Base-by-base conservation (phyloP, 768 basidiomycete species). In the Termitomyces sp. region DNA sequence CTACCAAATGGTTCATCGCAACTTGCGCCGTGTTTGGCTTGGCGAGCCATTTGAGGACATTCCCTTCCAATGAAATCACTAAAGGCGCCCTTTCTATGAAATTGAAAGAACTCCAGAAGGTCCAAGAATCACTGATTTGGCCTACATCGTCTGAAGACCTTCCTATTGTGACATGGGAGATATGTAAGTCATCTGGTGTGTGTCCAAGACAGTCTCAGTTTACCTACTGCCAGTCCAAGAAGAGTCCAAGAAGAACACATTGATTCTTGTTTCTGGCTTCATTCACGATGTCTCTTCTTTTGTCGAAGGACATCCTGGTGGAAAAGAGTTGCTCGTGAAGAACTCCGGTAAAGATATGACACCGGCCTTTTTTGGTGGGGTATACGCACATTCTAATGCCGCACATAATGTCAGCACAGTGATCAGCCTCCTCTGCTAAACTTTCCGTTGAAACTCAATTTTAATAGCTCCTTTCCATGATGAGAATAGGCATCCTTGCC, bases 1-100 rank as follows among this genome's bases (percentile, higher is more conserved):
- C 92, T 3, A 94, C 94, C 3, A 94, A 96, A 74, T 95, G 94
- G 94, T 94, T 97, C 76, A 97, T 97, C 66, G 83, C 78, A 20
- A 61, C 75, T 41, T 87, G 85, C 63, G 78, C 76, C 22, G 59
- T 68, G 49, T 50, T 92, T 30, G 87, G 92, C 3, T 72, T 94
- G 32, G 94, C 94, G n/a, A 83, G 76, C 45, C 83, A 94, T 67
- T 79, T 97, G 58, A 86, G 88, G 63, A 79, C 83, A 38, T 97
- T 97, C 74, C 92, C 92, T 52, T 85, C 86, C 67, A 92, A 93
- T 71, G 94, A 95, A 70, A 87, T 97, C 64, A 76, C 79, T 57
- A 94, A 94, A 70, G 86, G 93, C 13, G 81, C 83, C 35, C 76
- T 91, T 62, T 83, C 88, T 5, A 94, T 96, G 92, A 80, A 88